Base-by-base conservation (phyloP, 768 basidiomycete species). In the Leccinum boreale region DNA sequence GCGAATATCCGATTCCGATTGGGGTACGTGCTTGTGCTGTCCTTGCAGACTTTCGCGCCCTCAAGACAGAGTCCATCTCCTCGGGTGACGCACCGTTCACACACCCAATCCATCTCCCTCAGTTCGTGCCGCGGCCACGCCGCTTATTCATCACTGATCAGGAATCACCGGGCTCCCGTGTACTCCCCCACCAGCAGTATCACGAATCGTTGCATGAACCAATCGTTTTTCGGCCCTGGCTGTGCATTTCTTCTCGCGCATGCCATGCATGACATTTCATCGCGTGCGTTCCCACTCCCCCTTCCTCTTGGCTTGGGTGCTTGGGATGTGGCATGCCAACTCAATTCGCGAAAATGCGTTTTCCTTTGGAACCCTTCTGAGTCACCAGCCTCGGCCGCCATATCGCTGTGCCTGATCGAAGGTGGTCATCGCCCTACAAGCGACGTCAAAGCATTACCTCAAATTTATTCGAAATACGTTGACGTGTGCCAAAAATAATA, bases 401-500 rank as follows among this genome's bases (percentile, higher is more conserved):
- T 10, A 23, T 12, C 14, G 15, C 42, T 2, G 69, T 70, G 54
- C 70, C 70, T 73, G 71, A 73, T 71, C 69, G 61, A 59, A 53
- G 56, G 39, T 17, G 39, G 46, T 52, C 53, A 53, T 50, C 39
- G 26, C 23, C 42, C 36, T 52, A 9, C 61, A 72, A 64, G 65
- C 69, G 64, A 72, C 56, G 66, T 62, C 69, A 59, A 62, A 57
- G 52, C 55, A 66, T 66, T 55, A 64, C 58, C 60, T 61, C 68
- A 62, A 58, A 54, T 55, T 64, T 70, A 72, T 66, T 61, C 52
- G 49, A 59, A 17, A 39, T 39, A n/a, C 15, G 15, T 17, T 7
- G 7, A 45, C 44, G 23, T 59, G 54, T 52, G 39, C 70, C 70
- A 70, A 71, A 73, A 73, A 71, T 71, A 71, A 70, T 69, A 62